Conservation (phyloP, 345 rosid species). For the Gossypium bickii region DNA sequence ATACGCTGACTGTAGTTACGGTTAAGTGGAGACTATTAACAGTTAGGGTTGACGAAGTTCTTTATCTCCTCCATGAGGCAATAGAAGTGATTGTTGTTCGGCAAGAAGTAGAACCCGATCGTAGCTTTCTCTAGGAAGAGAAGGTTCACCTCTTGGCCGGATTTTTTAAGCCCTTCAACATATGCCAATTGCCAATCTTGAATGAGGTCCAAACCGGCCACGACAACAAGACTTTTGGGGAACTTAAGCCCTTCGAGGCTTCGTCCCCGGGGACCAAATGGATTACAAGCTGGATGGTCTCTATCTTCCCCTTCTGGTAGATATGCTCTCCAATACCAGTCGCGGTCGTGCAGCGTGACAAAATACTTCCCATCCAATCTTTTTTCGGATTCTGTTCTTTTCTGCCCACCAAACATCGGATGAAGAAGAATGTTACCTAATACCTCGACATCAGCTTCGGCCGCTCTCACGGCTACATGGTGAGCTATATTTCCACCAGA, state of each 20-base stretch:
- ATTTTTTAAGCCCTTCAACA: constrained; percentile 60
- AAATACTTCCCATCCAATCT: constrained; percentile 78
- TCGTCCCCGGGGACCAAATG: constrained; percentile 74
- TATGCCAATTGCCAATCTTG: constrained; percentile 93
- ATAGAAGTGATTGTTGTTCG: constrained; percentile 77
- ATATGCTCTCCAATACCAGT: constrained; percentile 97
- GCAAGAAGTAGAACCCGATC: constrained; percentile 90
- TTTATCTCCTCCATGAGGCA: constrained; percentile 84
- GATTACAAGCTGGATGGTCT: constrained; percentile 92
- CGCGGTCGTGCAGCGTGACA: constrained; percentile 75
- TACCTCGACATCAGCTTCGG: constrained; percentile 49
- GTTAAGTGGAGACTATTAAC: constrained; percentile 43
- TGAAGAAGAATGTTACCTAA: constrained; percentile 83
- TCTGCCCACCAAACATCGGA: constrained; percentile 86
- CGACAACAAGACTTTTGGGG: constrained; percentile 83
- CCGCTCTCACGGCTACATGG: constrained; percentile 75
- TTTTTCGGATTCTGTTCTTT: constrained; percentile 71
- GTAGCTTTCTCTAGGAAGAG: constrained; percentile 77
- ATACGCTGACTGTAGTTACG: constrained; percentile 35
- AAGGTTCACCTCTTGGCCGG: constrained; percentile 62
- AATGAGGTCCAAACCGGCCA: constrained; percentile 86
- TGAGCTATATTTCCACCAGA: constrained; percentile 96
- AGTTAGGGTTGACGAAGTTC: constrained; percentile 51
- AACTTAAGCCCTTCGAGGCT: constrained; percentile 47
- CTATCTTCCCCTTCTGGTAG: constrained; percentile 83